phyloP scores from a whole-genome alignment of 345 rosid genomes.

The Eucalyptus paniculata region DNA sequence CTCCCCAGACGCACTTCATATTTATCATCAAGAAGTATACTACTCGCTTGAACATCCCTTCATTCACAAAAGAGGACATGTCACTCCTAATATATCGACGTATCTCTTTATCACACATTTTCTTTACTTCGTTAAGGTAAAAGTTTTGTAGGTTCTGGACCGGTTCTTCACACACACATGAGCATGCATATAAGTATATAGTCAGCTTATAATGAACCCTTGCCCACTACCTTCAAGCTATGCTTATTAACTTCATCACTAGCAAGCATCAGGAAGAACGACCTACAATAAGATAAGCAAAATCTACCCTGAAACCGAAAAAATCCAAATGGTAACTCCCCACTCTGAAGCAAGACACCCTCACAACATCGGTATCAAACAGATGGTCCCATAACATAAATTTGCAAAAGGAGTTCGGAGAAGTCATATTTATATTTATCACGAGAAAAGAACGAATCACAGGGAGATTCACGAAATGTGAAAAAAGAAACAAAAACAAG shows the following conservation, averaged over 20 bases:
- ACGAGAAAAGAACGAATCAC: not conserved
- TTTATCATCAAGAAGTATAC: conserved; percentile 98
- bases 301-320: not conserved
- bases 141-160: not conserved
- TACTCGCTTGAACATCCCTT: conserved; percentile 99
- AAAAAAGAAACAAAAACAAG: not conserved
- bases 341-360: not conserved
- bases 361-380: not conserved
- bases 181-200: not conserved
- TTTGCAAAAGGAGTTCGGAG: not conserved
- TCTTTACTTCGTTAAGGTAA: not conserved
- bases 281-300: not conserved
- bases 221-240: not conserved
- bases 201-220: not conserved
- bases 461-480: not conserved
- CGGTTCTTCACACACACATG: not conserved
- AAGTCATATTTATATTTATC: not conserved
- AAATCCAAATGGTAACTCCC: not conserved
- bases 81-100: not conserved
- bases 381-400: not conserved
- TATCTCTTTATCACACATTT: not conserved
- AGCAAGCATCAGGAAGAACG: not conserved
- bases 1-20: conserved; percentile 95
- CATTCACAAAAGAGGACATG: not conserved
- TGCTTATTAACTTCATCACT: not conserved